Evolutionary conservation across 768 basidiomycete species (phyloP).

Genomic region (Cytidiella melzeri): DNA sequence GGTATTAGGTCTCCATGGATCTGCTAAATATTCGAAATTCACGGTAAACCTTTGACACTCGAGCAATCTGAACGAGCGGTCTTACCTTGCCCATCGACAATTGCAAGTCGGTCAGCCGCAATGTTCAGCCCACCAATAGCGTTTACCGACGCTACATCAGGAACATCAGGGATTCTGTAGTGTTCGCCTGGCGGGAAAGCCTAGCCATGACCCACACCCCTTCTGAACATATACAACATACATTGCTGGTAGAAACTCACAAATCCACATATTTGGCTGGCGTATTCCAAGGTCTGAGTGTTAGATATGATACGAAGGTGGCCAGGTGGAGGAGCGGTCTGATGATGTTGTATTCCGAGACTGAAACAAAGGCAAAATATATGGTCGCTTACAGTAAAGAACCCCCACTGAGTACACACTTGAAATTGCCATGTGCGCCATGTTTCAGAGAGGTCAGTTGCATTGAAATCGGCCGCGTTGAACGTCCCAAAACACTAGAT

Average conservation of each 20-base stretch:
- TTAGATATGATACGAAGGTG: conserved; percentile 73
- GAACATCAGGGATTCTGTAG: conserved; percentile 63
- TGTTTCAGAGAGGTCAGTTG: conserved; percentile 55
- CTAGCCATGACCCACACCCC: conserved; percentile 26
- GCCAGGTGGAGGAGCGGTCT: conserved; percentile 70
- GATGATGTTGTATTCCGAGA: background rate
- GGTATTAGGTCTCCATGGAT: conserved; percentile 87
- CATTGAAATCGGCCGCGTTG: conserved; percentile 56
- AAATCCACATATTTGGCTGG: conserved; percentile 63
- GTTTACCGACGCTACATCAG: conserved; percentile 80
- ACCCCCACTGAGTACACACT: conserved; percentile 82
- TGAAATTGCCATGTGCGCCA: conserved; percentile 93
- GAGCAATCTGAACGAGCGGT: too few relatives aligned
- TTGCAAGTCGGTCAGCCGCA: conserved; percentile 72
- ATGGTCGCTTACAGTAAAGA: conserved; percentile 16
- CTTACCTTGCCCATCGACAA: conserved; percentile 79
- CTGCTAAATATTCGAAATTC: too few relatives aligned
- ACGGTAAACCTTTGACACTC: too few relatives aligned
- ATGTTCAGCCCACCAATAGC: conserved; percentile 74
- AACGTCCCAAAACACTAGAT: conserved; percentile 85
- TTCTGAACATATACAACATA: background rate
- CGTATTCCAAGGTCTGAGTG: conserved; percentile 59
- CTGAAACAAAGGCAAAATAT: background rate
- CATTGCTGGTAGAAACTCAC: conserved; percentile 11
- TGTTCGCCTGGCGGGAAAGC: conserved; percentile 73